A percentile compares a stretch with the other conserved stretches of the same genome.
Evolutionary conservation across 2,329 filamentous ascomycete genomes (phyloP).

Genomic region (Fusarium metavorans): DNA sequence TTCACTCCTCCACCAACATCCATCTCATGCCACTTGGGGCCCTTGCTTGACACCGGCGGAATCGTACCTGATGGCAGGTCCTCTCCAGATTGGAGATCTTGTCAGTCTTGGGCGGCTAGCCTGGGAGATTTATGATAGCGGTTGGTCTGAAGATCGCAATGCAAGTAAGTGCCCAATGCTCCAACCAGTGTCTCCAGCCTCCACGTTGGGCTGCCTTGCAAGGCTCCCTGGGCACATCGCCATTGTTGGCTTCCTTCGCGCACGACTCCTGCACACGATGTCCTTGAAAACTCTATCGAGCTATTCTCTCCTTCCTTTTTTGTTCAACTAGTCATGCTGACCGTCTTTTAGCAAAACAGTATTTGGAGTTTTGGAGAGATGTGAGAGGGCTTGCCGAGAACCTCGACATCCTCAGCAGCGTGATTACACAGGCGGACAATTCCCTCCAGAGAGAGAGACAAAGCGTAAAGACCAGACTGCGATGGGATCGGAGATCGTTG

Average conservation of each 20-base stretch:
- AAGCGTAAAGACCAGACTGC: conserved; percentile 31
- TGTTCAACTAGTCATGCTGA: conserved; percentile 7
- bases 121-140: conserved; percentile 49
- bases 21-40: conserved; percentile 1
- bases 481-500: conserved; percentile 42
- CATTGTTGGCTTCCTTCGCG: not conserved
- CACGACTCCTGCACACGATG: not conserved
- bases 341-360: conserved; percentile 44
- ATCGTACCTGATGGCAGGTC: conserved; percentile 39
- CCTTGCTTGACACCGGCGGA: conserved; percentile 2
- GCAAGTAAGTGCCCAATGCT: conserved; percentile 46
- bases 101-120: conserved; percentile 48
- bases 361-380: conserved; percentile 49
- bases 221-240: conserved; percentile 25
- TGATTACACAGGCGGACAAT: conserved; percentile 45
- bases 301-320: not conserved
- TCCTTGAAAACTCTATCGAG: not conserved
- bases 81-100: conserved; percentile 47
- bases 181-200: conserved; percentile 1
- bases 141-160: conserved; percentile 49
- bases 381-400: conserved; percentile 47
- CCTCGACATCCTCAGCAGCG: conserved; percentile 47
- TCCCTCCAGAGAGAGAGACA: conserved; percentile 43
- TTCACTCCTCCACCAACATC: not conserved
- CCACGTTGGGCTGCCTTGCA: conserved; percentile 23